Base-by-base conservation (phyloP, 345 rosid species). In the Salix arbutifolia region DNA sequence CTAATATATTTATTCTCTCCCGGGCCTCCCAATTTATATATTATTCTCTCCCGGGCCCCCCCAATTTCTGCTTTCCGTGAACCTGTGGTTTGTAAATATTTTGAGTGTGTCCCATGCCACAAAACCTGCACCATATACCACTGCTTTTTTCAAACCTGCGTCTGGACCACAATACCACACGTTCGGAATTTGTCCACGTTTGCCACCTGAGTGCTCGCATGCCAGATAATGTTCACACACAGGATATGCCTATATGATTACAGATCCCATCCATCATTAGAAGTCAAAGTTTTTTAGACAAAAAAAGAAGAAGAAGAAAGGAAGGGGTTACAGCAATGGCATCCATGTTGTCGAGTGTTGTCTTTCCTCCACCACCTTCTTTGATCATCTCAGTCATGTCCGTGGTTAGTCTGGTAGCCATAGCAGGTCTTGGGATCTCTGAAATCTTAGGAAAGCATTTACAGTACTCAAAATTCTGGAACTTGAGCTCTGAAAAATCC, bases 391-490 rank as follows among this genome's bases (percentile, higher is more conserved):
- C 71, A 40, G 71, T 68, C 25, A 68, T 68, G 71, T 68, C 71
- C 5, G 71, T 68, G 28, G 25, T 21, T 13, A 68, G 71, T 68
- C 71, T 68, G 30, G 48, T 37, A 19, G 26, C 11, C 13, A 11
- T 68, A 21, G 3, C 71, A 19, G 71, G 71, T 68, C 14, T 68
- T n/a, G 71, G 71, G 4, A 13, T 68, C 6, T 40, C 28, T 68
- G 71, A 68, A 68, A 25, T 68, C 50, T 37, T 68, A 23, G 71
- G 71, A 5, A 37, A 19, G 23, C 71, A 68, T 42, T n/a, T 68
- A 7, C 71, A 40, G 71, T 68, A 68, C 71, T 68, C 71, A 40
- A 68, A 38, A 68, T 68, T 68, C 52, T 68, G 71, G 71, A 68
- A 21, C 26, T n/a, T 23, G 23, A 42, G n/a, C 23, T 0, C 71